Conservation (phyloP, 352 stramenopile species). For the Phytophthora lateralis region DNA sequence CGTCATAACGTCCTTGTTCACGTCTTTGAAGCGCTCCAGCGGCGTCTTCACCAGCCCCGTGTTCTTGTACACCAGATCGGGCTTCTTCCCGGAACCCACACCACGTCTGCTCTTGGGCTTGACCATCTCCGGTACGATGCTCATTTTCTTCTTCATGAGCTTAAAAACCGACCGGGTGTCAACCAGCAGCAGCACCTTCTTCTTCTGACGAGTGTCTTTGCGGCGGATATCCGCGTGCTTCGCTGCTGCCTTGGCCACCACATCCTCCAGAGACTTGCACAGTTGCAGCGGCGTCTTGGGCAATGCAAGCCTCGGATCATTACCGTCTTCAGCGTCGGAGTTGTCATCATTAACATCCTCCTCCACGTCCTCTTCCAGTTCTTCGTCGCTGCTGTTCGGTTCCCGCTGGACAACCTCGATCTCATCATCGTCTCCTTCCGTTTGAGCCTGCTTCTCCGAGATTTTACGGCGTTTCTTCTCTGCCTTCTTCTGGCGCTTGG, state of each 20-base stretch:
- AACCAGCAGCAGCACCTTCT: constrained; percentile 66
- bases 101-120: constrained; percentile 64
- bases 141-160: constrained; percentile 62
- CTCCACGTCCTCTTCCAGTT: constrained; percentile 17
- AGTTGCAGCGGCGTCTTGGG: constrained; percentile 48
- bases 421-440: constrained; percentile 32
- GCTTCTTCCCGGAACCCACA: constrained; percentile 66
- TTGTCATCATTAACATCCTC: constrained; percentile 26
- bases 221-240: constrained; percentile 61
- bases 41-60: constrained; percentile 74
- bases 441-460: constrained; percentile 14
- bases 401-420: constrained; percentile 31
- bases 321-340: constrained; percentile 17
- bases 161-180: constrained; percentile 63
- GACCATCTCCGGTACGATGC: constrained; percentile 55
- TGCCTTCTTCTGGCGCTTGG: constrained; percentile 37
- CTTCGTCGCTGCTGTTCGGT: constrained; percentile 18
- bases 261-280: constrained; percentile 58
- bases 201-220: constrained; percentile 66
- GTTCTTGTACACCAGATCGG: constrained; percentile 59
- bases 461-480: constrained; percentile 51
- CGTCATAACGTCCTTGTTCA: constrained; percentile 62
- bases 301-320: constrained; percentile 8
- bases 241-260: constrained; percentile 40
- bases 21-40: constrained; percentile 67